Percentiles rank a stretch among this genome's conserved stretches.
Evolutionary conservation across 73 alveolate species (phyloP).

Genomic region (Durusdinium trenchii): DNA sequence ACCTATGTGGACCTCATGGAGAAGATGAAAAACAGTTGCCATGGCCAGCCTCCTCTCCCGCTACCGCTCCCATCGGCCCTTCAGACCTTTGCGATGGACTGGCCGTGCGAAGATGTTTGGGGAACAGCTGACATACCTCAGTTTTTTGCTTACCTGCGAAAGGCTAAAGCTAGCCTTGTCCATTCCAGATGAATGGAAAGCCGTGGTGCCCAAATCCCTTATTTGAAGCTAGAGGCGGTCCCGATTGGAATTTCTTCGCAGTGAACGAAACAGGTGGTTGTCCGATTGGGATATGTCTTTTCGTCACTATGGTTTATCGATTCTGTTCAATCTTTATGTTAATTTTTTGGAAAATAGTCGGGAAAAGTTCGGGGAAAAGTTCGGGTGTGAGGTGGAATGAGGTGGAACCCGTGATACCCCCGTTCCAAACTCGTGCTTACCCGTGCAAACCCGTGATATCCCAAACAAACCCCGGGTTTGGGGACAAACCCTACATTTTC

Average conservation of each 20-base stretch:
- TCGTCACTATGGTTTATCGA: background rate
- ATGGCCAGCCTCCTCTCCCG: background rate
- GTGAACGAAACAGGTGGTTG: background rate
- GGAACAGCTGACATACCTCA: background rate
- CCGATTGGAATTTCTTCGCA: background rate
- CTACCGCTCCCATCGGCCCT: background rate
- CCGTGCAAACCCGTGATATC: background rate
- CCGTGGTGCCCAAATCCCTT: background rate
- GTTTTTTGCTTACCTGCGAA: background rate
- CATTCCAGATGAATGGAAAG: background rate
- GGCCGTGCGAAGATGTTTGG: background rate
- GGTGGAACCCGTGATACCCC: background rate
- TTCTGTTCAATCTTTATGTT: background rate
- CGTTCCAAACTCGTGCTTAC: background rate
- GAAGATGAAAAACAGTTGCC: background rate
- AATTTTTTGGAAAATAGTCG: background rate
- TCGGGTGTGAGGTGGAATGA: background rate
- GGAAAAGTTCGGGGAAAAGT: background rate
- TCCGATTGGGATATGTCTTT: too few species aligned
- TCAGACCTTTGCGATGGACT: background rate
- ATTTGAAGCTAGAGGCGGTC: background rate
- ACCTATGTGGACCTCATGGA: background rate
- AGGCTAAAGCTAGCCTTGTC: background rate
- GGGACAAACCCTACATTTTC: background rate
- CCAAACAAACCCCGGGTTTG: slow-evolving; percentile 6